phyloP scores from a whole-genome alignment of 768 basidiomycete genomes.

The Inosperma sp. region DNA sequence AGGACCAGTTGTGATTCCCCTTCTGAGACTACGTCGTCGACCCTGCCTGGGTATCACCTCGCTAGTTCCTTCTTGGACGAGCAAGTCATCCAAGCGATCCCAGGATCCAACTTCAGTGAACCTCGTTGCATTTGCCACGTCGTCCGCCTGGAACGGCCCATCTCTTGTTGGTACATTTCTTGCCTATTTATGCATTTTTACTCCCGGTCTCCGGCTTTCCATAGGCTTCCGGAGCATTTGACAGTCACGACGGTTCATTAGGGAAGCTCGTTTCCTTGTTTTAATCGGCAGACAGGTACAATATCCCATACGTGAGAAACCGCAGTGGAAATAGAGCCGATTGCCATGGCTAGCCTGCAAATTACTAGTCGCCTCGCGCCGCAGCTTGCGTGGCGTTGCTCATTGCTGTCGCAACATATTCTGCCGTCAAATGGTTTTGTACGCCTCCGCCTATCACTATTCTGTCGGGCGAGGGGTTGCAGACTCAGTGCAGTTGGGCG shows the following conservation, averaged over 20 bases:
- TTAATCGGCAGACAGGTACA: too few relatives aligned
- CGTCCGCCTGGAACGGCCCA: constrained; percentile 25
- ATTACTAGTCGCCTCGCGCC: too few relatives aligned
- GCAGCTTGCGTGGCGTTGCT: constrained; percentile 52
- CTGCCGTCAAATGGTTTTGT: constrained; percentile 38
- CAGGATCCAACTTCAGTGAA: constrained; percentile 57
- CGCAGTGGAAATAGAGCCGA: constrained; percentile 23
- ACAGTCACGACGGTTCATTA: constrained; percentile 34
- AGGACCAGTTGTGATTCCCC: constrained; percentile 54
- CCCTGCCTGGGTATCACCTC: constrained; percentile 46
- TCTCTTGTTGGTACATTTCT: constrained; percentile 40
- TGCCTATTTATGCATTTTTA: constrained; percentile 48
- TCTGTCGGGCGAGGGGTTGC: constrained; percentile 34
- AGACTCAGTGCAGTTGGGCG: constrained; percentile 34
- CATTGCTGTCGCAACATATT: constrained; percentile 36
- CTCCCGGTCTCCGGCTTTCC: constrained; percentile 40
- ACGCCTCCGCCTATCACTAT: constrained; percentile 38
- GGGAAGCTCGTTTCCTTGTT: constrained; percentile 40
- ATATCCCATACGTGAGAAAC: constrained; percentile 39
- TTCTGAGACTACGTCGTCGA: constrained; percentile 48
- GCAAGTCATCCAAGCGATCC: constrained; percentile 46
- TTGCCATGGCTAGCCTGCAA: constrained; percentile 29
- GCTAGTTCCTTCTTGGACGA: constrained; percentile 51
- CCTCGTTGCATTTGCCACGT: constrained; percentile 41
- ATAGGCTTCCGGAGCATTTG: constrained; percentile 35